These are phyloP conservation scores for Pezicula neosporulosa DNA, from an alignment of 2,329 filamentous ascomycete species.

Conservation along the genomic window DNA sequence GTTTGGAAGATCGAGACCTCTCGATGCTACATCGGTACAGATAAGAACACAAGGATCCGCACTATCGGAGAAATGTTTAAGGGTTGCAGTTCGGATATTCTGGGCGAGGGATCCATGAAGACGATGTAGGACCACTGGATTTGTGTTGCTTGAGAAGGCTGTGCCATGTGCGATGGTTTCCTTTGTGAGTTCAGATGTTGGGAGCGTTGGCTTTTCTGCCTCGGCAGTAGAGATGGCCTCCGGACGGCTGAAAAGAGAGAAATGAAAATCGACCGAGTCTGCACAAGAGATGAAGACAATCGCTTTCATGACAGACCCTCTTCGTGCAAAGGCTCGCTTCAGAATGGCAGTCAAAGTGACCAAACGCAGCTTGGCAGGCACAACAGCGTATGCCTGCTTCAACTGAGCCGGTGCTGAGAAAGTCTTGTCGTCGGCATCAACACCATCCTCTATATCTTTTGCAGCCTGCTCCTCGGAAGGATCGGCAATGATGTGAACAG, in stretches of 20 bases:
- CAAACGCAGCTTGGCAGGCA: constrained; percentile 84
- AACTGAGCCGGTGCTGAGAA: constrained; percentile 89
- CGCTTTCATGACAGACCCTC: constrained; percentile 91
- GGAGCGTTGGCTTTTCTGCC: constrained; percentile 25
- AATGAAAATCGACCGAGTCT: constrained; percentile 96
- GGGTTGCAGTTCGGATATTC: constrained; percentile 79
- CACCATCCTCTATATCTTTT: constrained; percentile 42
- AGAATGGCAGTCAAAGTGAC: constrained; percentile 83
- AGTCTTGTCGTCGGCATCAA: constrained; percentile 41
- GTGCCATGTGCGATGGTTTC: constrained; percentile 67
- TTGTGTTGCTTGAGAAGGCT: constrained; percentile 71
- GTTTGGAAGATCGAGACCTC: constrained; percentile 91
- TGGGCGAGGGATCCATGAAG: constrained; percentile 93
- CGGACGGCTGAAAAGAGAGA: constrained; percentile 64
- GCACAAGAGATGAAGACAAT: constrained; percentile 97
- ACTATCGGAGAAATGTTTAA: constrained; percentile 73
- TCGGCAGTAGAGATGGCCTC: constrained; percentile 15
- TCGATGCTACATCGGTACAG: constrained; percentile 92
- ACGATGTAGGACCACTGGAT: constrained; percentile 75
- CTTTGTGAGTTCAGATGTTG: constrained; percentile 35
- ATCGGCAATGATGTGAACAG: constrained; percentile 77
- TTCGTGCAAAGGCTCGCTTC: constrained; percentile 82
- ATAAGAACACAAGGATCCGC: constrained; percentile 77
- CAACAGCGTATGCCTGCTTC: constrained; percentile 85
- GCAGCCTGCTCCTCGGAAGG: constrained; percentile 46